phyloP scores from a whole-genome alignment of 2,329 filamentous ascomycete genomes.

The Orbilia oligospora region DNA sequence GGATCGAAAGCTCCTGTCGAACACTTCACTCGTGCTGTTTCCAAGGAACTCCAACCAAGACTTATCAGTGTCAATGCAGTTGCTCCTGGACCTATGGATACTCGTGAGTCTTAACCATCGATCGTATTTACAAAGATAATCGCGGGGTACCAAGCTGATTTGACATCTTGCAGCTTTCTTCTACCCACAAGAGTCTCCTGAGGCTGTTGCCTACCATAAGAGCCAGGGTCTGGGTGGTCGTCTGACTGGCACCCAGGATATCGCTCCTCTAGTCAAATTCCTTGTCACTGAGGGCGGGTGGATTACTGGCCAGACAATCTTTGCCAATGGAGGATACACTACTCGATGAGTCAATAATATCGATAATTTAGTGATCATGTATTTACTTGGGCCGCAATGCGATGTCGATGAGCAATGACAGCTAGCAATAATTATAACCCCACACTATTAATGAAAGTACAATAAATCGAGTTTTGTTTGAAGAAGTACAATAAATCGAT shows the following conservation, averaged over 20 bases:
- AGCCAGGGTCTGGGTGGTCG: conserved; percentile 2
- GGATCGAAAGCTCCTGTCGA: conserved; percentile 13
- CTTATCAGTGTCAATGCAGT: conserved; percentile 4
- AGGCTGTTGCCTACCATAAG: conserved; percentile 19
- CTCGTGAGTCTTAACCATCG: not conserved
- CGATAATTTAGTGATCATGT: not conserved
- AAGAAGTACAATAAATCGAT: no score
- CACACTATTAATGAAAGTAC: no score
- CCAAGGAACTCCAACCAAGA: conserved; percentile 7
- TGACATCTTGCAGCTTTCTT: conserved; percentile 2
- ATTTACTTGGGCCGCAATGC: no score
- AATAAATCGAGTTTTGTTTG: no score
- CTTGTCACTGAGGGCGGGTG: conserved; percentile 17
- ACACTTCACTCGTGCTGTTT: conserved; percentile 1
- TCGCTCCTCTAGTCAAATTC: conserved; percentile 4
- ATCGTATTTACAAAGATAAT: not conserved
- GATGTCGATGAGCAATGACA: no score
- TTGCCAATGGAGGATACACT: conserved; percentile 12
- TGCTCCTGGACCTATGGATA: conserved; percentile 18
- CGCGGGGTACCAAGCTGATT: not conserved
- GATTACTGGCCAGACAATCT: conserved; percentile 21
- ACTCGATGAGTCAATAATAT: not conserved
- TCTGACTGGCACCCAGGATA: not conserved
- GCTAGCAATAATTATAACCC: no score
- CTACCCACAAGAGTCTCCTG: conserved; percentile 6